phyloP scores from a whole-genome alignment of 2,329 filamentous ascomycete genomes.

The Thelonectria rubi region DNA sequence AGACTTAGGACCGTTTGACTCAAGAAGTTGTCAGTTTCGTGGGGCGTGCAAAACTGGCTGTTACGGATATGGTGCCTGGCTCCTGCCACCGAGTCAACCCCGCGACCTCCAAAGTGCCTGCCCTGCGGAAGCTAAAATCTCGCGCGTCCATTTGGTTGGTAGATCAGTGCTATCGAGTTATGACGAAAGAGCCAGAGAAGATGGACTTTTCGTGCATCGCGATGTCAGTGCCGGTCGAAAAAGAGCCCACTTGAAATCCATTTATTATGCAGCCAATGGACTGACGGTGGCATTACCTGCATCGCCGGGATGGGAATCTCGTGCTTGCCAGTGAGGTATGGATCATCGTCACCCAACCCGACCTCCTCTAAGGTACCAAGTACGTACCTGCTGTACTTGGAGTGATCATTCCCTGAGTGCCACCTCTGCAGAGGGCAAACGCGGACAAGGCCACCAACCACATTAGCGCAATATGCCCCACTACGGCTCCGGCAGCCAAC shows the following conservation, averaged over 20 bases:
- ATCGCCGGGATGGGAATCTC: slow-evolving; percentile 1
- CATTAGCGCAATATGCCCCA: slow-evolving; percentile 4
- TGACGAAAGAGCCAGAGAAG: not conserved
- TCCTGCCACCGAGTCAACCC: not conserved
- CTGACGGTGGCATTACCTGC: slow-evolving; percentile 6
- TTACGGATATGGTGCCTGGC: slow-evolving; percentile 7
- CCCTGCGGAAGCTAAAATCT: slow-evolving; percentile 5
- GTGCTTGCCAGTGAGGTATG: not conserved
- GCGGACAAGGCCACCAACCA: slow-evolving; percentile 34
- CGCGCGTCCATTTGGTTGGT: slow-evolving; percentile 7
- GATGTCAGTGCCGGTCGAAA: not conserved
- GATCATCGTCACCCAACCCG: slow-evolving; percentile 2
- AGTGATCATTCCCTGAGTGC: too few species aligned
- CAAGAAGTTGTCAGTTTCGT: slow-evolving; percentile 13
- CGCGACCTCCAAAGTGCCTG: not conserved
- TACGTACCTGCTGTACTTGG: too few species aligned
- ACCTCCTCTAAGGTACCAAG: too few species aligned
- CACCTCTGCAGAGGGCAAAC: not conserved
- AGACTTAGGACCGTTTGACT: slow-evolving; percentile 10
- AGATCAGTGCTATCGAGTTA: slow-evolving; percentile 1
- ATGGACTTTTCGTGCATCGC: not conserved
- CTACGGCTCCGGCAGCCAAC: slow-evolving; percentile 31
- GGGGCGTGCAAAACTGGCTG: slow-evolving; percentile 11
- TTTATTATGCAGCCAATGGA: slow-evolving; percentile 12
- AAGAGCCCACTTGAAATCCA: not conserved